Evolutionary conservation across 2,329 filamentous ascomycete genomes (phyloP).

Genomic region (Fragosphaeria purpurea): DNA sequence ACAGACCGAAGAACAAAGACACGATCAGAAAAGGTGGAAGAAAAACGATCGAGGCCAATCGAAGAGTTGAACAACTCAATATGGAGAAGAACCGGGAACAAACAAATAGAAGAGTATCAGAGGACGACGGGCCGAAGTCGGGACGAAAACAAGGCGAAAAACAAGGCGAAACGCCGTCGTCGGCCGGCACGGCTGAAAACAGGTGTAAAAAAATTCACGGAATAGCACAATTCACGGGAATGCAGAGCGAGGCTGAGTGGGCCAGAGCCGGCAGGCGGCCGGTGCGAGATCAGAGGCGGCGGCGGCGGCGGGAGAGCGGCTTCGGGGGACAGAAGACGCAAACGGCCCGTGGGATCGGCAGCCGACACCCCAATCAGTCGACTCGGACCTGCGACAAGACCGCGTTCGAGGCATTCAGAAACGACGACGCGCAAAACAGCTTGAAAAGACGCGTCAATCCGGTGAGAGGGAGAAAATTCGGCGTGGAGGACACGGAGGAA

Average conservation of each 20-base stretch:
- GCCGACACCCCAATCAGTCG: constrained; percentile 18
- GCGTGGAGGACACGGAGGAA: neutral
- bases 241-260: too few species aligned
- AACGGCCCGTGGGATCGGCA: neutral
- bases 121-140: too few species aligned
- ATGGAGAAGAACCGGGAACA: too few species aligned
- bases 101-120: too few species aligned
- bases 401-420: constrained; percentile 16
- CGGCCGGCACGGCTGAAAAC: too few species aligned
- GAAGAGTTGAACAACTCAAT: too few species aligned
- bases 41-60: neutral
- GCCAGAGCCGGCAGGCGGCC: too few species aligned
- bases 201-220: too few species aligned
- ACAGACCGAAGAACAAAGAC: neutral
- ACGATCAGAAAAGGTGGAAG: neutral
- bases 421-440: neutral
- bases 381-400: constrained; percentile 11
- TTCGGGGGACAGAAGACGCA: neutral
- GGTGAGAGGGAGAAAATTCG: neutral
- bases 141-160: too few species aligned
- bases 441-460: neutral
- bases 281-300: neutral
- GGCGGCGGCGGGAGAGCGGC: neutral
- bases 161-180: too few species aligned
- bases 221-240: too few species aligned